Conservation (phyloP, 176 grass and related monocot species). For the Panicum miliaceum region DNA sequence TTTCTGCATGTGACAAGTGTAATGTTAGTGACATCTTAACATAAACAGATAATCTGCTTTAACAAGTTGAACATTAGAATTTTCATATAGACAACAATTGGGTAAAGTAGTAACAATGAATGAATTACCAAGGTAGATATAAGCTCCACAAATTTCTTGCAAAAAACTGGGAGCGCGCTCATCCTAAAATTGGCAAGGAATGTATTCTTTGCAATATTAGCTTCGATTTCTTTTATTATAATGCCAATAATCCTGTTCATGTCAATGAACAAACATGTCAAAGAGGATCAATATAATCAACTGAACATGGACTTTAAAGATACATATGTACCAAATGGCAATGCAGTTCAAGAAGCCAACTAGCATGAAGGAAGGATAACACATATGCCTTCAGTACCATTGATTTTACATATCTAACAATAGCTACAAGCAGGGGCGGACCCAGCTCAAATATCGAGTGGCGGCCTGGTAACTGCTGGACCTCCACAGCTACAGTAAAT, state of each 20-base stretch:
- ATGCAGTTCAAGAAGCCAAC: slow-evolving; percentile 17
- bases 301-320: slow-evolving; percentile 21
- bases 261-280: slow-evolving; percentile 43
- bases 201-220: slow-evolving; percentile 80
- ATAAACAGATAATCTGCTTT: slow-evolving; percentile 7
- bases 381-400: slow-evolving; percentile 35
- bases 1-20: slow-evolving; percentile 65
- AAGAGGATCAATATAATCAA: slow-evolving; percentile 23
- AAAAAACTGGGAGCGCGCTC: slow-evolving; percentile 74
- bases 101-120: slow-evolving; percentile 33
- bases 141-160: slow-evolving; percentile 95
- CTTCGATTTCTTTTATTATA: slow-evolving; percentile 96
- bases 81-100: slow-evolving; percentile 30
- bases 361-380: slow-evolving; percentile 9
- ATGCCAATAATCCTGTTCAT: slow-evolving; percentile 86
- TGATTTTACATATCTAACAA: background rate
- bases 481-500: too few relatives aligned
- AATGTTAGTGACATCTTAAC: slow-evolving; percentile 38
- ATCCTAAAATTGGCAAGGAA: slow-evolving; percentile 98
- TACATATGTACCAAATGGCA: slow-evolving; percentile 1
- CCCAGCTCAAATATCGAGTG: too few relatives aligned
- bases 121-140: slow-evolving; percentile 82
- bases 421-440: background rate
- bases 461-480: too few relatives aligned
- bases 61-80: slow-evolving; percentile 17